Conservation (phyloP, 495 filamentous ascomycete species). For the Cladorrhinum samala region DNA sequence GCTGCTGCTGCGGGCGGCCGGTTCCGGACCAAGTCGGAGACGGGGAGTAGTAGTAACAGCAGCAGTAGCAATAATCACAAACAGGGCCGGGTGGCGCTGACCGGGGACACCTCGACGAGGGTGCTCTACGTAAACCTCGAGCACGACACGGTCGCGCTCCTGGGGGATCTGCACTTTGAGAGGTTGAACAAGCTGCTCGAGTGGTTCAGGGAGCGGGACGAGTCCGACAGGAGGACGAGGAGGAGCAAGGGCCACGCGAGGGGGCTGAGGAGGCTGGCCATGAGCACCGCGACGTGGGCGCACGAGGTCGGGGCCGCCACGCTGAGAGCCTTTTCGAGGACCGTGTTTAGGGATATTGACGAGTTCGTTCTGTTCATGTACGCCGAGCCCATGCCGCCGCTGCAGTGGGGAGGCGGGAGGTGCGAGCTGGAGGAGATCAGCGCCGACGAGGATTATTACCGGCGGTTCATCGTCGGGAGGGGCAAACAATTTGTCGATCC, state of each 20-base stretch:
- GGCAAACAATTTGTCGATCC: slow-evolving; percentile 22
- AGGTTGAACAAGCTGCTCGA: slow-evolving; percentile 19
- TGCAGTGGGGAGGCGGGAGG: slow-evolving; percentile 15
- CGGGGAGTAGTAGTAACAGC: no score
- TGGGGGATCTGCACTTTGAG: slow-evolving; percentile 19
- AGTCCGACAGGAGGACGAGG: neutral
- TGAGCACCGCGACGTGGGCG: slow-evolving; percentile 55
- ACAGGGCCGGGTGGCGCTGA: no score
- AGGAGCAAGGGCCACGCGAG: slow-evolving; percentile 11
- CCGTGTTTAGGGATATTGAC: slow-evolving; percentile 22
- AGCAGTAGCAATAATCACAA: no score
- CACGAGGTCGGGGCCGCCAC: slow-evolving; percentile 32
- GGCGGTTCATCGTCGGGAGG: slow-evolving; percentile 16
- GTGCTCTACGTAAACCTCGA: slow-evolving; percentile 26
- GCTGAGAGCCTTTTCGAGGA: slow-evolving; percentile 21
- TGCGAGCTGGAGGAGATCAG: slow-evolving; percentile 13
- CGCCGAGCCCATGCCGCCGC: slow-evolving; percentile 17
- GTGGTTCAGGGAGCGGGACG: slow-evolving; percentile 20
- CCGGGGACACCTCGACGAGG: slow-evolving; percentile 1
- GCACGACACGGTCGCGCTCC: slow-evolving; percentile 25
- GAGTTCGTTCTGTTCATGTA: slow-evolving; percentile 26
- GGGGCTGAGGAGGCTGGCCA: slow-evolving; percentile 54
- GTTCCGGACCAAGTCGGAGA: no score
- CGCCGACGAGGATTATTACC: slow-evolving; percentile 15
- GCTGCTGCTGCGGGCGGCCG: no score